These are phyloP conservation scores for Breynia disticha DNA, from an alignment of 441 rosid species.

Conservation along the genomic window DNA sequence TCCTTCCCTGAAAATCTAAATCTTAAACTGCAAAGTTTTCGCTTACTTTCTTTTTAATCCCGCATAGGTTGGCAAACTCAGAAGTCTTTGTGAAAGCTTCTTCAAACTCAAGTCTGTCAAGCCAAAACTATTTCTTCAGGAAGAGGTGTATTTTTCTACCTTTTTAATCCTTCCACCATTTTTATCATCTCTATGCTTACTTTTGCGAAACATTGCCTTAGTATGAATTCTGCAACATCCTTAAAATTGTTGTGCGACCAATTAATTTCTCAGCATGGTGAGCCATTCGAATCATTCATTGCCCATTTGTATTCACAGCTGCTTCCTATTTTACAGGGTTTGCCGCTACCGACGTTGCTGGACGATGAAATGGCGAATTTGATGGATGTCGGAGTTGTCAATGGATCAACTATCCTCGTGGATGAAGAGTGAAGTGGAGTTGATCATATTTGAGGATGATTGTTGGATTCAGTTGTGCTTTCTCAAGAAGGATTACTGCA, in stretches of 20 bases:
- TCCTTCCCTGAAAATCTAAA: slow-evolving; percentile 2
- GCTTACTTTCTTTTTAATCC: neutral
- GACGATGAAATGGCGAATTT: slow-evolving; percentile 80
- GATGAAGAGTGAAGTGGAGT: slow-evolving; percentile 47
- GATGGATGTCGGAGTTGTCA: slow-evolving; percentile 58
- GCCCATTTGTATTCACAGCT: too few species aligned
- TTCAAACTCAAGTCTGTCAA: slow-evolving; percentile 56
- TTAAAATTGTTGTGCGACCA: too few species aligned
- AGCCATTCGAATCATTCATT: too few species aligned
- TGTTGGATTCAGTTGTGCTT: too few species aligned
- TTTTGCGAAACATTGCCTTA: too few species aligned
- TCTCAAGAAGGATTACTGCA: too few species aligned
- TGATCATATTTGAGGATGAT: neutral
- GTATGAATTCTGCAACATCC: too few species aligned
- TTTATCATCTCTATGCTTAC: too few species aligned
- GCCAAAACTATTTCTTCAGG: slow-evolving; percentile 53
- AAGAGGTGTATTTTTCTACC: slow-evolving; percentile 45
- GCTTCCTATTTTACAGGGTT: slow-evolving; percentile 37
- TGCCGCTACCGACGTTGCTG: slow-evolving; percentile 60
- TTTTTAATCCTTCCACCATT: neutral
- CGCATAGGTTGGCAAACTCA: slow-evolving; percentile 73
- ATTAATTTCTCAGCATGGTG: too few species aligned
- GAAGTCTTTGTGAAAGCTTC: slow-evolving; percentile 66
- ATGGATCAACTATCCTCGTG: slow-evolving; percentile 54
- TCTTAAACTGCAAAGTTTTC: neutral